A percentile compares a stretch with the other conserved stretches of the same genome.
phyloP scores from a whole-genome alignment of 805 yeast species.

The Ogataea pilisensis region DNA sequence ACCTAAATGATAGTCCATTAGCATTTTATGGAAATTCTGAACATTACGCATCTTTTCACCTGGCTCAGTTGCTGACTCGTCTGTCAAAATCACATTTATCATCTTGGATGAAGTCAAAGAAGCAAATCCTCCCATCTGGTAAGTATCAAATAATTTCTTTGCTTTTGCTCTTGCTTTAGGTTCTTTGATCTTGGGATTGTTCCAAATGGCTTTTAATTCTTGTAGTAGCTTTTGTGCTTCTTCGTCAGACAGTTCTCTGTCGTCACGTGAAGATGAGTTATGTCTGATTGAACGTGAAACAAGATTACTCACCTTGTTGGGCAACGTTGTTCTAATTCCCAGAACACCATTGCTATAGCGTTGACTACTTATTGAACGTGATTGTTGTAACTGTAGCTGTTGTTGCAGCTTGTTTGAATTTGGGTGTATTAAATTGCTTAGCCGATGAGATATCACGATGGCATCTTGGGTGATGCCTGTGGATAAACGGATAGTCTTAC shows the following conservation, averaged over 20 bases:
- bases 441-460: background rate
- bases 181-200: constrained; percentile 18
- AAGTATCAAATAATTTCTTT: constrained; percentile 22
- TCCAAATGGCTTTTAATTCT: constrained; percentile 26
- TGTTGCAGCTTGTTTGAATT: background rate
- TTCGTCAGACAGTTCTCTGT: constrained; percentile 24
- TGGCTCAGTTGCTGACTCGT: constrained; percentile 18
- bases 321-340: background rate
- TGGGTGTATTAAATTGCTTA: background rate
- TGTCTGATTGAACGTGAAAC: background rate
- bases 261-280: constrained; percentile 4
- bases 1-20: constrained; percentile 28
- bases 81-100: constrained; percentile 25
- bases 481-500: background rate
- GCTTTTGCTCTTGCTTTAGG: constrained; percentile 11
- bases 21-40: constrained; percentile 27
- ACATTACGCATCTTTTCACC: constrained; percentile 30
- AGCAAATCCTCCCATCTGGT: constrained; percentile 30
- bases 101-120: constrained; percentile 28
- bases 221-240: constrained; percentile 23
- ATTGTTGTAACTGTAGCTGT: background rate
- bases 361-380: background rate
- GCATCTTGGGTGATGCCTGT: background rate
- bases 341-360: no score
- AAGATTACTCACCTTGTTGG: background rate